Base-by-base conservation (phyloP, 2,329 filamentous ascomycete species). In the Didymella exigua region DNA sequence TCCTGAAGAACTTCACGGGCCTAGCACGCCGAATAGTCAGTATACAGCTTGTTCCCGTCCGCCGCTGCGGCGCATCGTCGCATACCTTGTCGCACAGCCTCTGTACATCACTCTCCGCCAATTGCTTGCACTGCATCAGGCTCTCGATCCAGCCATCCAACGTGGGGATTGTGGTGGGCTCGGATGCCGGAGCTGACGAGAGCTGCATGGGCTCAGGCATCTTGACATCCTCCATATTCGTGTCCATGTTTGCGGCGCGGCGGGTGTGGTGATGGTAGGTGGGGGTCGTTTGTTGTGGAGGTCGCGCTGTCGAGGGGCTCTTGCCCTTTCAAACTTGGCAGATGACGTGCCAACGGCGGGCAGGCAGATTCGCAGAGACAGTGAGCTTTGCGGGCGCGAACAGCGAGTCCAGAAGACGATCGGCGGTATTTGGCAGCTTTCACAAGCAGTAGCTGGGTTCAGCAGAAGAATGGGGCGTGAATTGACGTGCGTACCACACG, bases 131-230 rank as follows among this genome's bases (percentile, higher is more conserved):
- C 75, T 81, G 87, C 93, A 99, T 98, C 79, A 99, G 83, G 81
- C 85, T 93, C 84, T 97, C 93, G 75, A 99, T 98, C 95, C 95
- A 99, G 73, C 93, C 92, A 76, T 99, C 95, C 61, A 99, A 84
- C 58, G 91, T 96, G 59, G 90, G 87, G 81, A 96, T 95, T 67
- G 92, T 91, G 58, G 93, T 88, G 51, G 93, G 90, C 80, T 98
- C 95, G 71, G 86, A 84, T 51, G 86, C 81, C 45, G 91, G 86
- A 56, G 89, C 86, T 68, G 77, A 76, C 51, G 78, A 77, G 65
- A 96, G 79, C 73, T 89, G 89, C 75, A 90, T 85, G 63, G 86
- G 84, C 75, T 89, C 87, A 77, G 92, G 90, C 71, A 89, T 87
- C 79, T 93, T 90, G 69, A 96, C 92, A 76, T 99, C 95, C 82